Percentiles rank a stretch among this genome's conserved stretches.
phyloP scores from a whole-genome alignment of 2,329 filamentous ascomycete genomes.

The Fusarium mexicanum region DNA sequence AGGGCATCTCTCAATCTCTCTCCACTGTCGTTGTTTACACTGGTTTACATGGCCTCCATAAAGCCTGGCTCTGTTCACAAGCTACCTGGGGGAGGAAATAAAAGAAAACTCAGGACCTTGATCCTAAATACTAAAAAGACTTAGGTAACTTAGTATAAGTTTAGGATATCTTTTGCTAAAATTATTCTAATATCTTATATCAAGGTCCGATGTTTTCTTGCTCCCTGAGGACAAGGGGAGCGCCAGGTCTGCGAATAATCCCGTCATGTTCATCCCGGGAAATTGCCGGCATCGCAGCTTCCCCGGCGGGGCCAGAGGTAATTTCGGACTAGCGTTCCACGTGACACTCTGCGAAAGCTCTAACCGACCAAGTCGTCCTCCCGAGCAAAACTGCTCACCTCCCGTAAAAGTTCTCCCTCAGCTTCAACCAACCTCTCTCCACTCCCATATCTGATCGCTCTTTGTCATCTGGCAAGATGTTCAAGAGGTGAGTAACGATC shows the following conservation, averaged over 20 bases:
- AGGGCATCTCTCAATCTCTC: neutral
- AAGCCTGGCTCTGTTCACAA: neutral
- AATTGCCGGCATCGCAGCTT: conserved; percentile 46
- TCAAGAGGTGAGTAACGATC: conserved; percentile 75
- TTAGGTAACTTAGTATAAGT: neutral
- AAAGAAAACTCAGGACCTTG: neutral
- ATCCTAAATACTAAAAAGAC: neutral
- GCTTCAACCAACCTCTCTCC: conserved; percentile 64
- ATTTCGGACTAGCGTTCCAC: conserved; percentile 49
- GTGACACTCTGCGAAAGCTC: conserved; percentile 55
- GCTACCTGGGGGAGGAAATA: neutral
- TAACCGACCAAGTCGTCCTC: conserved; percentile 55
- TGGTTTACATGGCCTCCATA: neutral
- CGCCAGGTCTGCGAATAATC: conserved; percentile 38
- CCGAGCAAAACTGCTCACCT: conserved; percentile 60
- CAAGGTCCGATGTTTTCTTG: neutral
- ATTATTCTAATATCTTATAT: neutral
- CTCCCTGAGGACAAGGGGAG: neutral
- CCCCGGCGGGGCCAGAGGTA: conserved; percentile 30
- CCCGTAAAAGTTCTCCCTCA: conserved; percentile 60
- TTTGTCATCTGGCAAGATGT: conserved; percentile 80
- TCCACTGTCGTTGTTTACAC: conserved; percentile 1
- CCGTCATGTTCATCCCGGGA: conserved; percentile 41
- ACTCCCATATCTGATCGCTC: conserved; percentile 69
- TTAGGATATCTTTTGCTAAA: neutral